Conservation (phyloP, 352 stramenopile species). For the Pythium utonaiense region DNA sequence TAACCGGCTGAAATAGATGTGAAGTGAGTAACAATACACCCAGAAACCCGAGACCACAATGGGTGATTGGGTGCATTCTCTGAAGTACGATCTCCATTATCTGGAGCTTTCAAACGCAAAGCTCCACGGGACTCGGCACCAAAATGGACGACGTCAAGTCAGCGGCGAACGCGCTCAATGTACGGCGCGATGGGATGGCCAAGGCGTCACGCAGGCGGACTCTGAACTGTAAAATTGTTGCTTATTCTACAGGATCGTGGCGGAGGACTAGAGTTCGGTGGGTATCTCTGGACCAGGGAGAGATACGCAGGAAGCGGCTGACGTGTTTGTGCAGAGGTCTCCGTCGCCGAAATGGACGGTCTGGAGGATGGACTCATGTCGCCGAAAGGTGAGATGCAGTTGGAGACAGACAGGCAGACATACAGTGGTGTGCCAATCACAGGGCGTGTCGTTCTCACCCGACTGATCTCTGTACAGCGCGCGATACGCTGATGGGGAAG, state of each 20-base stretch:
- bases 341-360: slow-evolving; percentile 65
- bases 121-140: background rate
- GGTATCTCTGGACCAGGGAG: background rate
- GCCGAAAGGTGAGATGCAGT: slow-evolving; percentile 41
- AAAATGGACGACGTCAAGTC: slow-evolving; percentile 47
- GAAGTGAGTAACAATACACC: no score
- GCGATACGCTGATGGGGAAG: slow-evolving; percentile 65
- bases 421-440: background rate
- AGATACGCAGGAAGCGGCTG: background rate
- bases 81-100: background rate
- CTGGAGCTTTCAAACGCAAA: background rate
- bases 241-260: slow-evolving; percentile 72
- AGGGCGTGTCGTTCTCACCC: background rate
- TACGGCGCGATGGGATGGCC: slow-evolving; percentile 11
- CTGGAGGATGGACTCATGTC: slow-evolving; percentile 76
- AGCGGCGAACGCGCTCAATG: slow-evolving; percentile 39
- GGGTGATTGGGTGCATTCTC: background rate
- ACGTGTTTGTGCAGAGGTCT: slow-evolving; percentile 48
- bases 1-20: no score
- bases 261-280: slow-evolving; percentile 72
- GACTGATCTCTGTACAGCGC: slow-evolving; percentile 23
- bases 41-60: background rate
- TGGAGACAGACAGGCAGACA: background rate
- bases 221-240: no score
- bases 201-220: background rate